phyloP scores from a whole-genome alignment of 257 asterid species.

The Solanum virginianum region DNA sequence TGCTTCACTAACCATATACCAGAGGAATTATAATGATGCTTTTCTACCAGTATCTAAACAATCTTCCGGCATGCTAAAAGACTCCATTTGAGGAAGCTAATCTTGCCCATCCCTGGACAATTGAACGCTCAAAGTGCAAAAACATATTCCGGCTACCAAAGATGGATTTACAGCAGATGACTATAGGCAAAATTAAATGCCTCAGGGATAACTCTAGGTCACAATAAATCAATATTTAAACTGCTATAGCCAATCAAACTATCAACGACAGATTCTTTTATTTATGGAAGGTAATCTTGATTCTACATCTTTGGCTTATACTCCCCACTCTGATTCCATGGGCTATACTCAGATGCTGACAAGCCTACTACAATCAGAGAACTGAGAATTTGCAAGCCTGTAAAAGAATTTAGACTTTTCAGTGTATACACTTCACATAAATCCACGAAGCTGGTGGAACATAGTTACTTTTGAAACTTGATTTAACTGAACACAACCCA shows the following conservation, averaged over 20 bases:
- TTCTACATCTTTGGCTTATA: not conserved
- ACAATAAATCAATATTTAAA: not conserved
- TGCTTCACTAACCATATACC: not conserved
- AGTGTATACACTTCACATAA: not conserved
- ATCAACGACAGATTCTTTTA: not conserved
- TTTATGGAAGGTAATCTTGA: not conserved
- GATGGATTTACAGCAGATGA: not conserved
- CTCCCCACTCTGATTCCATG: not conserved
- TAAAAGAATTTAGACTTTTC: not conserved
- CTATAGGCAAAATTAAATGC: not conserved
- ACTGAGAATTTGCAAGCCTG: not conserved
- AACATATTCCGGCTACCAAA: not conserved
- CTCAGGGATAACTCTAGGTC: not conserved
- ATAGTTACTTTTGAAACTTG: not conserved
- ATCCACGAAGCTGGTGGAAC: not conserved
- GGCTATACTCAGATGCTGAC: not conserved
- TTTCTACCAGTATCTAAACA: not conserved
- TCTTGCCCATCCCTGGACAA: not conserved
- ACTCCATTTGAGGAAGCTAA: not conserved
- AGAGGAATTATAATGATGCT: not conserved
- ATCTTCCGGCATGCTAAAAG: not conserved
- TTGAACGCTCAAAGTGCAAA: not conserved
- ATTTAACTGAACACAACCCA: not conserved
- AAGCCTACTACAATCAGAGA: not conserved
- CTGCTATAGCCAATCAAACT: not conserved